Evolutionary conservation across 176 grass and related monocot genomes (phyloP), one percentile per base, ranked within the genome.

Genomic region (Avena insularis): DNA sequence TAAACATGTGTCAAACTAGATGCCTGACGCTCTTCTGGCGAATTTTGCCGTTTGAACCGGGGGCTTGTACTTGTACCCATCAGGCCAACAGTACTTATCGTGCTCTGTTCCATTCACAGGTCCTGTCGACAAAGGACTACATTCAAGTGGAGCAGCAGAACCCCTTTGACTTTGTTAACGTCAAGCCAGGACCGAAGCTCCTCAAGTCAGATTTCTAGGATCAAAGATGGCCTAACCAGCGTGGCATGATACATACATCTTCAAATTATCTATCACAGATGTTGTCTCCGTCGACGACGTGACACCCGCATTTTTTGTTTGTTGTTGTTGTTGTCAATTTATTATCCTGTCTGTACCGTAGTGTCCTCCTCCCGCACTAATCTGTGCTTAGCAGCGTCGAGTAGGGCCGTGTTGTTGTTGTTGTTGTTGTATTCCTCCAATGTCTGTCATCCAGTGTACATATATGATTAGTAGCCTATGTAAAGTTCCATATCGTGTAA

Each of bases 161-260:
- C 20, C 87, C 97, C 43, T 96, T 91, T 6, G 89, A 83, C 72
- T 84, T 87, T 38, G 80, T 98, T 79, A 94, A 67, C 65, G 70
- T 98, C 17, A 91, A 86, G 83, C 97, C 97, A 68, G 93, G 87
- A 54, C 31, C 88, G 78, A 98, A 98, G 90, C 97, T 98, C 76
- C 87, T 96, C 59, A 93, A 96, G 77, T 88, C 97, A 23, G 97
- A 98, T 88, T 98, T 98, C 92, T 98, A 94, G 90, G 90, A 79
- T 47, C 47, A 23, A 17, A 27, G 58, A 15, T 21, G n/a, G 23
- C 25, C 90, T 38, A 29, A 12, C 73, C 54, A 75, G 47, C 23
- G 45, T 66, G 55, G 78, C 64, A 20, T 9, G 19, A 86, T 88
- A 88, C 90, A 83, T 82, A 79, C 82, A 47, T 61, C 69, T 88